Percentiles rank a stretch among this genome's conserved stretches.
These are phyloP conservation scores for Centaurea solstitialis DNA, from an alignment of 129 eudicot genomes.

Conservation along the genomic window DNA sequence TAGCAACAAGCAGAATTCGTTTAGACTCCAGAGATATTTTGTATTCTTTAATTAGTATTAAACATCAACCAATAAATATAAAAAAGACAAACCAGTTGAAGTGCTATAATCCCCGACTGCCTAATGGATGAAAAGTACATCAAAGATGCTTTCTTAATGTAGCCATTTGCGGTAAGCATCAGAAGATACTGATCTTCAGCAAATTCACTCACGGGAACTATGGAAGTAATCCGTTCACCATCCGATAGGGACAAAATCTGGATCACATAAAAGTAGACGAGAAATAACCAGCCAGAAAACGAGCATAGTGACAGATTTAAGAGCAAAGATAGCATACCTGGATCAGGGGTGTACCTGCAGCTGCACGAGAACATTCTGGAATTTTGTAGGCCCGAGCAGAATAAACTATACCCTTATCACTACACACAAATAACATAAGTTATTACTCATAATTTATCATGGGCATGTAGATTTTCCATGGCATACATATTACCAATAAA, in stretches of 20 bases:
- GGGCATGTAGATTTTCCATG: too few species aligned
- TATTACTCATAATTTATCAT: too few species aligned
- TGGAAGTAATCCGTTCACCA: conserved; percentile 92
- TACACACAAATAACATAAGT: too few species aligned
- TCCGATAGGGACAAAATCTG: conserved; percentile 86
- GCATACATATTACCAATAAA: too few species aligned
- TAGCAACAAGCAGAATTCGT: conserved; percentile 32
- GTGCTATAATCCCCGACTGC: conserved; percentile 88
- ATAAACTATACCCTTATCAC: conserved; percentile 94
- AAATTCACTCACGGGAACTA: conserved; percentile 90
- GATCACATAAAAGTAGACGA: conserved; percentile 15
- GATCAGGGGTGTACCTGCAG: conserved; percentile 89
- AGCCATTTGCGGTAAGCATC: conserved; percentile 94
- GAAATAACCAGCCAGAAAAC: conserved; percentile 16
- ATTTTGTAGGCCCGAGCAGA: conserved; percentile 87
- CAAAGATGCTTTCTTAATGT: conserved; percentile 87
- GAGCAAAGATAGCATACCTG: conserved; percentile 54
- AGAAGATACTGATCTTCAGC: conserved; percentile 83
- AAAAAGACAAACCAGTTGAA: conserved; percentile 73
- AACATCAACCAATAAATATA: conserved; percentile 8
- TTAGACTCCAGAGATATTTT: conserved; percentile 8
- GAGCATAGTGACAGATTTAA: conserved; percentile 3
- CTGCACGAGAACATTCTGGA: conserved; percentile 95
- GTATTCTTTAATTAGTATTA: neutral
- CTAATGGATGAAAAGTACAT: conserved; percentile 86